Percentiles rank a stretch among this genome's conserved stretches.
These are phyloP conservation scores for Magnusiomyces tetraspermus DNA, from an alignment of 1,139 yeast species.

Conservation along the genomic window DNA sequence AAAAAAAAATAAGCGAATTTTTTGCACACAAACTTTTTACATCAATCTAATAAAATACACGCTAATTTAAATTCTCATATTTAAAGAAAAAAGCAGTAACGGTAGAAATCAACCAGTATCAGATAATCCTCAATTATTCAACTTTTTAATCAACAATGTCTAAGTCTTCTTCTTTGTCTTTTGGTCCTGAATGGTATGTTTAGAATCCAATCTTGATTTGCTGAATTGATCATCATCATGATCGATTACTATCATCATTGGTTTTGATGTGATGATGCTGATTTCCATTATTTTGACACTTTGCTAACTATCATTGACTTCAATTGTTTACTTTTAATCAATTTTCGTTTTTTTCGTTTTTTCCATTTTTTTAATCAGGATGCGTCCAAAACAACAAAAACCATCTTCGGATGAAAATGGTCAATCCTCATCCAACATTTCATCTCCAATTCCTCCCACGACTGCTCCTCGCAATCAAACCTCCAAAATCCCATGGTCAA, in stretches of 20 bases:
- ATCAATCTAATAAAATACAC: too few relatives aligned
- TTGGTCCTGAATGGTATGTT: conserved; percentile 19
- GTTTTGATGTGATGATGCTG: too few relatives aligned
- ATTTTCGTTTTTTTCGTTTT: not conserved
- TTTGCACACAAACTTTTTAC: too few relatives aligned
- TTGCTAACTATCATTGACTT: not conserved
- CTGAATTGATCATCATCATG: too few relatives aligned
- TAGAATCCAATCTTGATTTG: not conserved
- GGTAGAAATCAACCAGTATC: too few relatives aligned
- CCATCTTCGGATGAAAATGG: not conserved
- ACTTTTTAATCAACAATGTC: conserved; percentile 16
- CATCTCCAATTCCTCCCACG: conserved; percentile 3
- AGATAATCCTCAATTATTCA: too few relatives aligned
- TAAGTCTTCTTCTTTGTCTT: conserved; percentile 22
- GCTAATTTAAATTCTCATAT: too few relatives aligned
- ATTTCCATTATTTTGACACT: too few relatives aligned
- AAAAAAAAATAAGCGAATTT: too few relatives aligned
- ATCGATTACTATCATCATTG: too few relatives aligned
- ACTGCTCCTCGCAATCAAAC: conserved; percentile 10
- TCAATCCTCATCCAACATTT: not conserved
- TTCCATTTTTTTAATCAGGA: conserved; percentile 7
- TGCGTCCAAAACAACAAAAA: conserved; percentile 15
- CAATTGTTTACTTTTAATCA: not conserved
- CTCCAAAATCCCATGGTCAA: conserved; percentile 20
- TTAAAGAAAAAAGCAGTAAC: too few relatives aligned